phyloP scores from a whole-genome alignment of 768 basidiomycete species.

The Boletus subparvulus region DNA sequence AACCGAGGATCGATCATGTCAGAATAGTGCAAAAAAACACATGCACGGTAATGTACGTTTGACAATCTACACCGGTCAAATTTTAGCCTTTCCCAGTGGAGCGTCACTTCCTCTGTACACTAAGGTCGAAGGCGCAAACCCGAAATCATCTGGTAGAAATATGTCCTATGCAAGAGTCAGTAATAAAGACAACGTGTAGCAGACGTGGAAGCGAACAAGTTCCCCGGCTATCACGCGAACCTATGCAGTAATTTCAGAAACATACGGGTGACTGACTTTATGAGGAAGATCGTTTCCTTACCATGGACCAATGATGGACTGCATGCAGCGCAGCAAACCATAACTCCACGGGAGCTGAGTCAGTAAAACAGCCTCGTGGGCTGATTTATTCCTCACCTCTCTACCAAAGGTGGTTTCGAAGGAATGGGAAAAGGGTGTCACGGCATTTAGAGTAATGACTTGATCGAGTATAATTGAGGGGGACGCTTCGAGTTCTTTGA shows the following conservation, averaged over 20 bases:
- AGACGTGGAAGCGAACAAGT: slow-evolving; percentile 48
- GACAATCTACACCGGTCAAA: slow-evolving; percentile 35
- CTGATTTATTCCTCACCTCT: slow-evolving; percentile 50
- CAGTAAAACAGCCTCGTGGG: neutral
- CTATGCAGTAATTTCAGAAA: slow-evolving; percentile 36
- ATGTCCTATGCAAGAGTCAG: slow-evolving; percentile 50
- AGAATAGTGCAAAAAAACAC: slow-evolving; percentile 6
- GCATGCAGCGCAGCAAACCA: slow-evolving; percentile 89
- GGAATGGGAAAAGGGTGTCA: slow-evolving; percentile 75
- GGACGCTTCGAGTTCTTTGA: slow-evolving; percentile 49
- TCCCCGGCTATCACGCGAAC: slow-evolving; percentile 84
- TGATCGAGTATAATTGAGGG: slow-evolving; percentile 48
- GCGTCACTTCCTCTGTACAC: slow-evolving; percentile 69
- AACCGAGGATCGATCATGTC: neutral
- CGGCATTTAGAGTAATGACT: slow-evolving; percentile 70
- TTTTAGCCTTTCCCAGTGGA: slow-evolving; percentile 63
- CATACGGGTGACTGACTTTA: neutral
- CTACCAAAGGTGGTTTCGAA: slow-evolving; percentile 80
- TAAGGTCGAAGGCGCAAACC: slow-evolving; percentile 83
- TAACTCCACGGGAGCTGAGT: slow-evolving; percentile 43
- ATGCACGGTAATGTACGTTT: slow-evolving; percentile 8
- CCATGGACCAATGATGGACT: slow-evolving; percentile 92
- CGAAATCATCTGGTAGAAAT: slow-evolving; percentile 70
- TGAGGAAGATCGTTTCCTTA: slow-evolving; percentile 32
- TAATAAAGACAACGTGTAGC: neutral